Base-by-base conservation (phyloP, 2,329 filamentous ascomycete species). In the Didymella glomerata region DNA sequence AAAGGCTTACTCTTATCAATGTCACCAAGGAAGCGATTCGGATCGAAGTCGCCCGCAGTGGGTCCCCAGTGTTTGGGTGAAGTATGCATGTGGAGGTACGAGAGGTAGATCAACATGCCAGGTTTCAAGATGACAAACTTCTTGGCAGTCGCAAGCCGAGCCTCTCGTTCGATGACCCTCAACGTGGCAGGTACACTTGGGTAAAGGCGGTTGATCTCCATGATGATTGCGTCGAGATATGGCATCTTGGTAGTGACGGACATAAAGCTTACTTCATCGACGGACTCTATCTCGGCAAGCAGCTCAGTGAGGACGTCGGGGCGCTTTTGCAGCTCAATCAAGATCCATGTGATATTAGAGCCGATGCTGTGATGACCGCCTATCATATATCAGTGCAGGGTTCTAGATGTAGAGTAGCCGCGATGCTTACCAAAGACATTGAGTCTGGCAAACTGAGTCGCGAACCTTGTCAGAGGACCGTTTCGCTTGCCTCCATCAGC, bases 361-460 rank as follows among this genome's bases (percentile, higher is more conserved):
- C 51, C 57, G n/a, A 60, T 45, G 20, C 47, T 45, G 34, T 48
- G 57, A 22, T 60, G 57, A 9, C 57, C 51, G 11, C 57, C 53
- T 56, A 30, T 30, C 7, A 16, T 4, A 16, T 1, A 6, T 55
- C 20, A 48, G 13, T 18, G 13, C 1, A 10, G 13, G 9, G 14
- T 1, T 24, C 13, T 24, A 11, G 11, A 4, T 4, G 38, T 11
- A 24, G 16, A 10, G 38, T 11, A 24, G 16, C 13, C 8, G 1
- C n/a, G 20, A 1, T 4, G 18, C 52, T 36, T 27, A 48, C 51
- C 44, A 22, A 48, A 57, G 3, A 57, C 25, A 27, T 57, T 57
- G 2, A 51, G 41, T 20, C 48, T 51, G 6, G 54, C 48, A 28
- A 52, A 57, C 10, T 52, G 48, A 11, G 20, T 42, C 2, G 54